Base-by-base conservation (phyloP, 2,329 filamentous ascomycete genomes). In the Didymella sp. region DNA sequence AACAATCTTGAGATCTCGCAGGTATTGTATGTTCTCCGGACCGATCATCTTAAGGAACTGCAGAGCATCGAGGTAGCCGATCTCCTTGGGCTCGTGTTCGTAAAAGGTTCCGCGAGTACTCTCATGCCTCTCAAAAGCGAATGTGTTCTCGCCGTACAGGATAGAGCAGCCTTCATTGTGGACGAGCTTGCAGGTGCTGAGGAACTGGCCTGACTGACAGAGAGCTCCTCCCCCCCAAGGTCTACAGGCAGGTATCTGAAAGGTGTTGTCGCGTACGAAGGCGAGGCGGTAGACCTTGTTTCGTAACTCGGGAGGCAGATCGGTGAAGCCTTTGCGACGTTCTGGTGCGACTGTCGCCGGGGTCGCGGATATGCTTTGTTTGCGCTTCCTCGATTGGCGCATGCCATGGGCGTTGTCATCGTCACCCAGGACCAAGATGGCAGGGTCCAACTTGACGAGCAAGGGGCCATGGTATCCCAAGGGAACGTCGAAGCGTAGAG, bases 111-210 rank as follows among this genome's bases (percentile, higher is more conserved):
- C 74, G 38, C 79, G 76, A 3, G 64, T 73, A n/a, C 60, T 59
- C 42, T 59, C 62, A 51, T 73, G 76, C 33, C 77, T 76, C 37
- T 73, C 69, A 58, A 84, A 80, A 35, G 71, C 59, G 67, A 83
- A 84, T 2, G 67, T 71, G 60, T 83, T 83, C 59, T 81, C 77
- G n/a, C 78, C 75, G 59, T 84, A 84, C 0, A 84, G 71, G 33
- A 84, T 74, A 27, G 71, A 77, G 38, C 78, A 75, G 21, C 73
- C 81, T 72, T 83, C 81, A 28, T 76, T 66, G 45, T 76, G 69
- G 21, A 83, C 73, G 31, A 78, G 70, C 38, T 71, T 76, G 68
- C 80, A 82, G 4, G 78, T 80, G 25, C 78, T 72, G 25, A 84
- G 73, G 30, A 84, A 75, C 4, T 78, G 77, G 2, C 77, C 70